Evolutionary conservation across 75 land plant genomes (phyloP).

Genomic region (Pinus albicaulis): DNA sequence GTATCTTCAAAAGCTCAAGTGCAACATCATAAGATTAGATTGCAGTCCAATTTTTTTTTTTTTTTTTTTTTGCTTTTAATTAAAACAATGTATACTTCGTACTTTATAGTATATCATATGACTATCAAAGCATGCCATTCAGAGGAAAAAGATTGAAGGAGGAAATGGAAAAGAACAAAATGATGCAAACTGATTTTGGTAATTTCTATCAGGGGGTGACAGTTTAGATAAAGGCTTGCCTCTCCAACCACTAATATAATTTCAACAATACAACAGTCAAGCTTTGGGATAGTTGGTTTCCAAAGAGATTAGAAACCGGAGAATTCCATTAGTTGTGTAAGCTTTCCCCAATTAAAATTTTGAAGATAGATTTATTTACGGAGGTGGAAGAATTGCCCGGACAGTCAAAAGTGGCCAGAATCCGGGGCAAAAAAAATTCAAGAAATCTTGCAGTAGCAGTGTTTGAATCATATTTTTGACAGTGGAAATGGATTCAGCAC

Average conservation of each 20-base stretch:
- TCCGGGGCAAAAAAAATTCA: too few relatives aligned
- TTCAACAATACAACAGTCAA: not conserved
- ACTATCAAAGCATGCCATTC: not conserved
- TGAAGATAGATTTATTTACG: not conserved
- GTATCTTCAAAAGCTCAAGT: not conserved
- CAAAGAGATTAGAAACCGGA: not conserved
- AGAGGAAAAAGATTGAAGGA: not conserved
- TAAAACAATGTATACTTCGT: not conserved
- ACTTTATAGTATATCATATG: not conserved
- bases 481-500: too few relatives aligned
- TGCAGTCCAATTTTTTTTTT: not conserved
- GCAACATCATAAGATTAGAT: not conserved
- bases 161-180: not conserved
- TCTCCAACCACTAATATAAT: not conserved
- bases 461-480: too few relatives aligned
- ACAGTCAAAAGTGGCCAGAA: too few relatives aligned
- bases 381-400: too few relatives aligned
- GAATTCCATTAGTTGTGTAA: not conserved
- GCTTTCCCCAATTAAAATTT: not conserved
- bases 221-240: not conserved
- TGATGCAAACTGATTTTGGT: not conserved
- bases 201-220: not conserved
- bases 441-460: too few relatives aligned
- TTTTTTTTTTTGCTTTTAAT: not conserved
- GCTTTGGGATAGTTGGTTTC: not conserved